Evolutionary conservation across 2,329 filamentous ascomycete species (phyloP), one percentile per base, ranked within the genome.

Genomic region (Aureobasidium sp.): DNA sequence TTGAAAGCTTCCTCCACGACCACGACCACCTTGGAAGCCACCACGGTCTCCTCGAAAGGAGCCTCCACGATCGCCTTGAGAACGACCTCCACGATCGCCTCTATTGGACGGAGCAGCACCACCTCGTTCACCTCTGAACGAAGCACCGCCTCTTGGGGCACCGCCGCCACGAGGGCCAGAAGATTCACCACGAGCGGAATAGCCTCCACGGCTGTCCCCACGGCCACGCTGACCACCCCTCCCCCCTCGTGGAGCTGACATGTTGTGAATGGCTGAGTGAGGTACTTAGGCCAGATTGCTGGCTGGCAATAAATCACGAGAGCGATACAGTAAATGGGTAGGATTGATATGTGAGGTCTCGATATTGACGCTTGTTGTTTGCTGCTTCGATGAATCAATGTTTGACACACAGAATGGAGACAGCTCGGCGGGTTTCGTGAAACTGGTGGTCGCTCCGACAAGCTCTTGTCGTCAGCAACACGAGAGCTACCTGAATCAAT

Each of bases 1-100:
- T 2, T 30, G 6, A 24, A 50, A 34, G 27, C 32, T 27, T 7
- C 38, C 57, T 35, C 29, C 53, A 22, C 42, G 44, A 55, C 59
- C 41, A 59, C 59, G 39, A 11, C 17, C 19, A 24, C 60, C 56
- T 27, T 56, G 51, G 12, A 61, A 58, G 53, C 60, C 60, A 53
- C 64, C 59, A 42, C 61, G 57, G 38, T 42, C 19, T 25, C 32
- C 44, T 37, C 30, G 32, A 11, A 57, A 57, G 25, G 58, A 54
- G 16, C 62, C 56, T 4, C 63, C 59, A 35, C 59, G 51, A 22
- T 60, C 61, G 38, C 56, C 57, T 55, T 58, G 45, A 53, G 21
- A 21, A n/a, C 17, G 16, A 37, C 55, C 59, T 29, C 60, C 58
- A 40, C 62, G 60, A 27, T 61, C 58, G 39, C 60, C 58, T 17